Conservation (phyloP, 345 rosid species). For the Eucalyptus coolabah region DNA sequence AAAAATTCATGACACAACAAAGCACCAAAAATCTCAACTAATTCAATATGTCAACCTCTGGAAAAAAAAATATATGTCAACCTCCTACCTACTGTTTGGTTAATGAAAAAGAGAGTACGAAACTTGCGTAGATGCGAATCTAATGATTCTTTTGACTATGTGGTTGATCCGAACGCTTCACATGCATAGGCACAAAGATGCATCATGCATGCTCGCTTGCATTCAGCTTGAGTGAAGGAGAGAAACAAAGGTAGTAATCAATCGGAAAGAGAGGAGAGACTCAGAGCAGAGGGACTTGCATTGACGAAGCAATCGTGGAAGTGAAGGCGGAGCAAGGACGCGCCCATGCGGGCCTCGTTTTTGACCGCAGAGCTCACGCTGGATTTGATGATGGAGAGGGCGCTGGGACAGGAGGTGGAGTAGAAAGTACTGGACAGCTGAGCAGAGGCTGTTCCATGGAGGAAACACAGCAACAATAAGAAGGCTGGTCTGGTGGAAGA, state of each 20-base stretch:
- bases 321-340: conserved; percentile 48
- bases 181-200: neutral
- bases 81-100: neutral
- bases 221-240: neutral
- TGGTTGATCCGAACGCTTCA: neutral
- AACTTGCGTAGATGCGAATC: neutral
- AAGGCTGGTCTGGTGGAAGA: neutral
- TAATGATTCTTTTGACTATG: neutral
- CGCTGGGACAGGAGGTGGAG: conserved; percentile 18
- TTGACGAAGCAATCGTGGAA: conserved; percentile 59
- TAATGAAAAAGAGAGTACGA: neutral
- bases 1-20: neutral
- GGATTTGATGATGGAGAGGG: conserved; percentile 17
- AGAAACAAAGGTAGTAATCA: neutral
- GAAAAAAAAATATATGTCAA: neutral
- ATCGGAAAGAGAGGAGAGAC: neutral
- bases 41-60: neutral
- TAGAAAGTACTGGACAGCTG: conserved; percentile 30
- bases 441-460: neutral
- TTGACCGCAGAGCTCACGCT: conserved; percentile 20
- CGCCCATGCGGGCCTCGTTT: conserved; percentile 43
- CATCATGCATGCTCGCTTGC: neutral
- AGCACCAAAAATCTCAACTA: neutral
- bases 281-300: conserved; percentile 8
- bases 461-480: neutral